Evolutionary conservation across 1,284 basidiomycete genomes (phyloP).

Genomic region (Rhodotorula sp.): DNA sequence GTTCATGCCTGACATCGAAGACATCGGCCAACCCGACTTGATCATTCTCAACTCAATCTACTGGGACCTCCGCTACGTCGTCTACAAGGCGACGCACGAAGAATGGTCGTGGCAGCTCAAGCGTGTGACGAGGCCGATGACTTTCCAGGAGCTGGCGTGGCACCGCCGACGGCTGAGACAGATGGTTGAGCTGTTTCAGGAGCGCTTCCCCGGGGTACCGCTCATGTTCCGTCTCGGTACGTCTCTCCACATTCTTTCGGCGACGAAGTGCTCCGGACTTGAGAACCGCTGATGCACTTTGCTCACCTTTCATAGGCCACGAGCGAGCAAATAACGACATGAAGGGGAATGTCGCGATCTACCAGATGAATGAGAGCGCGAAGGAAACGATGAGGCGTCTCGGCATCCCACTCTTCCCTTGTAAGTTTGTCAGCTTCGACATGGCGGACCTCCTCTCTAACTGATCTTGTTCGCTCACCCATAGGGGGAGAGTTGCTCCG

Average conservation of each 20-base stretch:
- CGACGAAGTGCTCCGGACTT: no score
- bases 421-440: no score
- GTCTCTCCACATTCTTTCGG: no score
- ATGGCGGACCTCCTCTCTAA: no score
- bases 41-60: slow-evolving; percentile 9
- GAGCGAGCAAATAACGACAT: neutral
- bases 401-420: neutral
- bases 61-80: slow-evolving; percentile 8
- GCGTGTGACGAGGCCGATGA: neutral
- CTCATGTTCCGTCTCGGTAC: slow-evolving; percentile 3
- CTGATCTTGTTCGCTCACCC: no score
- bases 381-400: neutral
- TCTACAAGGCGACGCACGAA: neutral
- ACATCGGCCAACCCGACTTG: slow-evolving; percentile 1
- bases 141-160: neutral
- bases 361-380: slow-evolving; percentile 10
- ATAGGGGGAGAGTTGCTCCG: neutral
- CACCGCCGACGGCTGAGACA: neutral
- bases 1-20: neutral
- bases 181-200: neutral
- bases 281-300: neutral
- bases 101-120: neutral
- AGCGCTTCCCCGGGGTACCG: neutral
- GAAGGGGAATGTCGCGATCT: neutral
- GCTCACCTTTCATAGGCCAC: neutral